Evolutionary conservation across 2,329 filamentous ascomycete genomes (phyloP), one percentile per base, ranked within the genome.

Genomic region (Magnaporthiopsis incrustans): DNA sequence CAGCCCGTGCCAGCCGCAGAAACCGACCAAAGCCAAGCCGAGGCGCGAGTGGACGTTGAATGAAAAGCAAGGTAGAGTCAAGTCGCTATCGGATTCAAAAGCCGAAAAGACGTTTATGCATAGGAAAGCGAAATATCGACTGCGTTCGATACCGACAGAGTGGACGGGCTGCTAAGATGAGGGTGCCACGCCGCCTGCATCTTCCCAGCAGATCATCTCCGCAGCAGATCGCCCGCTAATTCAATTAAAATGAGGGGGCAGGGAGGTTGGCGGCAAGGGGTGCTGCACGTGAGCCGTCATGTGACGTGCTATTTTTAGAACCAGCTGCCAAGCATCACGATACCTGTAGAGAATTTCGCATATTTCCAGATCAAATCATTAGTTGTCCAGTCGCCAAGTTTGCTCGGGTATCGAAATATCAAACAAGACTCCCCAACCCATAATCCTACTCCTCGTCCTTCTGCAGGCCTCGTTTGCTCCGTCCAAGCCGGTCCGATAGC

Each of bases 401-500:
- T 53, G 44, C 44, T 50, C 8, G n/a, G 44, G 44, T 25, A 53
- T 25, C 44, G n/a, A 53, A 53, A 53, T 22, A 10, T 53, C 44
- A 25, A 53, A 8, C 22, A 44, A 38, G 4, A 35, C 11, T 12
- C 33, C 33, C 33, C 35, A 38, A 11, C 5, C 35, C 35, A 12
- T 15, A 12, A 44, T 7, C 22, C n/a, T 22, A 53, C 44, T 53
- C 22, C 22, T 53, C 44, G 44, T 53, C 44, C 44, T 53, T 53
- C 22, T 53, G 44, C 44, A 53, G 44, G 6, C 25, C 60, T 53
- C 22, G 77, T 62, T 78, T 74, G 15, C 78, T 77, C 50, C 82
- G 76, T 1, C 81, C 81, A 67, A 85, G 79, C 6, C 83, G 77
- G 68, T 83, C 81, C 0, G 77, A 81, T 58, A 86, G 72, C 30